A percentile compares a stretch with the other conserved stretches of the same genome.
phyloP scores from a whole-genome alignment of 805 yeast species.

The Danielia reshetovae region DNA sequence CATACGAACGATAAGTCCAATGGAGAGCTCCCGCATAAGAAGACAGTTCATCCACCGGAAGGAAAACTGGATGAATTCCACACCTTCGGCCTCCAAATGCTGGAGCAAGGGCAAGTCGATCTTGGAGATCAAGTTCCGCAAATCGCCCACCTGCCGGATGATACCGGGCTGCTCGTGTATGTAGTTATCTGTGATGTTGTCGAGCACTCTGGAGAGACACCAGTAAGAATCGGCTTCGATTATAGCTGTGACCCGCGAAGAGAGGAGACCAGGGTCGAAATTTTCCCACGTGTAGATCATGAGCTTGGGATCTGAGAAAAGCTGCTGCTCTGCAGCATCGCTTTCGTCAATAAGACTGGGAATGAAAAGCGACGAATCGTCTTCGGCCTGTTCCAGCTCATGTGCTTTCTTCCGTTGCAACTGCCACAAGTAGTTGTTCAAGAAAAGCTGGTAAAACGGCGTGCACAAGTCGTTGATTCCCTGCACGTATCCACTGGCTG shows the following conservation, averaged over 20 bases:
- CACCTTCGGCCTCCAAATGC: slow-evolving; percentile 75
- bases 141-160: slow-evolving; percentile 79
- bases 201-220: slow-evolving; percentile 88
- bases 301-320: slow-evolving; percentile 25
- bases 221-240: slow-evolving; percentile 96
- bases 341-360: slow-evolving; percentile 32
- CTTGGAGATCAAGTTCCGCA: slow-evolving; percentile 71
- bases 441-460: slow-evolving; percentile 85
- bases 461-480: slow-evolving; percentile 94
- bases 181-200: slow-evolving; percentile 94
- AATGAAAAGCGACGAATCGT: slow-evolving; percentile 25
- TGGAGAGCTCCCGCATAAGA: slow-evolving; percentile 86
- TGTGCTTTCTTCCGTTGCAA: slow-evolving; percentile 23
- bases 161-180: slow-evolving; percentile 99
- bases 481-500: slow-evolving; percentile 97
- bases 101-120: slow-evolving; percentile 70
- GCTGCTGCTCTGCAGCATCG: slow-evolving; percentile 20
- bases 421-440: slow-evolving; percentile 58
- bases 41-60: slow-evolving; percentile 99
- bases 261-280: slow-evolving; percentile 60
- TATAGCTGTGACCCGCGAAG: slow-evolving; percentile 55
- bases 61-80: slow-evolving; percentile 94
- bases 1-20: slow-evolving; percentile 80
- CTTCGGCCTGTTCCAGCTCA: slow-evolving; percentile 13
- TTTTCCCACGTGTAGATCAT: slow-evolving; percentile 40